Evolutionary conservation across 192 early-diverging fungal species (phyloP), one percentile per base, ranked within the genome.

Genomic region (Coemansia sp.): DNA sequence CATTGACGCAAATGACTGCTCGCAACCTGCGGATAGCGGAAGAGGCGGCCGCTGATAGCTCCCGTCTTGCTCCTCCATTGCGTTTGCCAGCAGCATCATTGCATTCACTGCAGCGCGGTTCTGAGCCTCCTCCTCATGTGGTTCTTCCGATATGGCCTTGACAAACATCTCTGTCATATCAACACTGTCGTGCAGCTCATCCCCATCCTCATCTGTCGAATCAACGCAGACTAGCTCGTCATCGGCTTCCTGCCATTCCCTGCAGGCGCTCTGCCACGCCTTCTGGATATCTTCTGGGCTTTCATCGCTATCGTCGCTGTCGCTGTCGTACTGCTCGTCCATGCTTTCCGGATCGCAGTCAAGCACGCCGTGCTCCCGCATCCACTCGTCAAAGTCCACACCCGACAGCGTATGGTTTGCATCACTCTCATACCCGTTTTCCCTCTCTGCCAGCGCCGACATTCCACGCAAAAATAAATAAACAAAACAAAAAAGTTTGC

Each of bases 351-450:
- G 8, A 4, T 41, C 43, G 35, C n/a, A 23, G 0, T 72, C 70
- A 0, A 72, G 50, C 2, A 38, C 47, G 3, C 63, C 70, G 28
- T 72, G 70, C 4, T 20, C n/a, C 4, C 31, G 21, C 70, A 72
- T 72, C 70, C 70, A 72, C 38, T 61, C 54, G 41, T 72, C 70
- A 61, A 72, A 72, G 39, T 60, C 61, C 13, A 57, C 62, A 1
- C 53, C 47, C 8, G 57, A 65, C 11, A 58, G 16, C 6, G 62
- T 65, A 18, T 45, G 33, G 18, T 44, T 56, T 3, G 23, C 4
- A 4, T 26, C 23, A 4, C 23, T 26, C 23, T 26, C 23, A 26
- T n/a, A 26, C 23, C 23, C n/a, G n/a, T n/a, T n/a, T n/a, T 26
- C 23, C 23, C 23, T 3, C 23, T 26, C 23, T 26, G 23, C 23